Conservation (phyloP, 225 moss, liverwort and hornwort genomes). For the Physcomitrium patens region DNA sequence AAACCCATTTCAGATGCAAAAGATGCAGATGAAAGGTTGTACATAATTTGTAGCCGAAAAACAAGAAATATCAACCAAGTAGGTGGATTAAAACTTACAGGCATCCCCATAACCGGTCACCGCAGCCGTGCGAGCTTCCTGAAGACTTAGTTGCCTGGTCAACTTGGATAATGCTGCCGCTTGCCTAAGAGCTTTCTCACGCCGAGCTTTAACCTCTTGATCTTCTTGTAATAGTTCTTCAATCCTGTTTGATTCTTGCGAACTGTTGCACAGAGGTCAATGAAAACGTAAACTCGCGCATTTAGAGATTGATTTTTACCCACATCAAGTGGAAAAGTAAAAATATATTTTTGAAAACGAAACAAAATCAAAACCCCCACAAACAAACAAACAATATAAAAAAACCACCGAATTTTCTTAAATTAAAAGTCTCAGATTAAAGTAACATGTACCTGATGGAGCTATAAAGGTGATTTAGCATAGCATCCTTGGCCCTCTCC, state of each 20-base stretch:
- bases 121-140: constrained; percentile 80
- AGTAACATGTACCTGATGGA: constrained; percentile 69
- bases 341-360: constrained; percentile 18
- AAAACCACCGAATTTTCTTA: no score
- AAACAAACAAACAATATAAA: no score
- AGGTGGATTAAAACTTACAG: constrained; percentile 35
- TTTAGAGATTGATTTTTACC: no score
- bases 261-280: constrained; percentile 40
- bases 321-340: background rate
- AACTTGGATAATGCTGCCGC: constrained; percentile 70
- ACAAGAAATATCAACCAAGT: background rate
- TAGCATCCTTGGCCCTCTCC: constrained; percentile 92
- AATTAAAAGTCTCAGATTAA: background rate
- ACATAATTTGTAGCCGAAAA: background rate
- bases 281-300: no score
- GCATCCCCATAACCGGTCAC: constrained; percentile 46
- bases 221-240: constrained; percentile 92
- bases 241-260: constrained; percentile 80
- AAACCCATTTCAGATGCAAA: background rate
- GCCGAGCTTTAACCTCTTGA: constrained; percentile 73
- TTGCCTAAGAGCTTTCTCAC: constrained; percentile 81
- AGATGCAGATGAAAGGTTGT: background rate
- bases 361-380: background rate
- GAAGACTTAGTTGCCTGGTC: constrained; percentile 86
- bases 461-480: constrained; percentile 98